Conservation (phyloP, 495 filamentous ascomycete species). For the Podospora anserina region DNA sequence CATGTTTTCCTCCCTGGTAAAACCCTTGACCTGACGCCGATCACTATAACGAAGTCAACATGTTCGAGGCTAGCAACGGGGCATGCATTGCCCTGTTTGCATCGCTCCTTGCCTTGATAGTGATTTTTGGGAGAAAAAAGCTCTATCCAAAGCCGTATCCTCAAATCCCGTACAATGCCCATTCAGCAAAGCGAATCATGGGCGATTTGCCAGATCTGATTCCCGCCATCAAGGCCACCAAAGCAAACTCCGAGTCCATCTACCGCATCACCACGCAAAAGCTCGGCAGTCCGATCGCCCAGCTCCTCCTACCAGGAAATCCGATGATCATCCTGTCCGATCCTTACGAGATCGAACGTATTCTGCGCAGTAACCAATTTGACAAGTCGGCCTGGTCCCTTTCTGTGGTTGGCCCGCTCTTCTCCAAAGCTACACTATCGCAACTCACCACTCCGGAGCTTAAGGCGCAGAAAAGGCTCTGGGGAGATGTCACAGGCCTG, state of each 20-base stretch:
- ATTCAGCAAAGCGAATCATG: constrained; percentile 25
- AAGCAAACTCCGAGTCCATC: constrained; percentile 18
- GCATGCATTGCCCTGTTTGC: background rate
- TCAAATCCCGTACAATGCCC: constrained; percentile 38
- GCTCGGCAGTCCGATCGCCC: constrained; percentile 29
- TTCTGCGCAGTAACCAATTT: constrained; percentile 34
- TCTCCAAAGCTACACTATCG: constrained; percentile 25
- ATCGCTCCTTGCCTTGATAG: background rate
- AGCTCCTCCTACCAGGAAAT: constrained; percentile 27
- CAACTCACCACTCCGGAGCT: constrained; percentile 32
- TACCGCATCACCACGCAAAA: constrained; percentile 25
- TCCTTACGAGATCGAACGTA: constrained; percentile 31
- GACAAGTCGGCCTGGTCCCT: constrained; percentile 23
- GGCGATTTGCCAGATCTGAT: constrained; percentile 34
- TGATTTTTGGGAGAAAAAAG: constrained; percentile 4
- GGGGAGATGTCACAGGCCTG: constrained; percentile 33
- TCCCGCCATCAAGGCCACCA: constrained; percentile 10
- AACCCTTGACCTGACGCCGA: background rate
- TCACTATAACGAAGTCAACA: background rate
- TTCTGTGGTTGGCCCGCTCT: constrained; percentile 26
- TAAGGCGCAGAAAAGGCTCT: constrained; percentile 32
- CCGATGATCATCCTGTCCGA: constrained; percentile 32
- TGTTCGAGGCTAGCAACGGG: background rate
- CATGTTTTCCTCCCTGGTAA: too few species aligned
- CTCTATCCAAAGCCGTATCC: constrained; percentile 32